Base-by-base conservation (phyloP, 1,139 yeast genomes). In the Saccharomyces hybrid region DNA sequence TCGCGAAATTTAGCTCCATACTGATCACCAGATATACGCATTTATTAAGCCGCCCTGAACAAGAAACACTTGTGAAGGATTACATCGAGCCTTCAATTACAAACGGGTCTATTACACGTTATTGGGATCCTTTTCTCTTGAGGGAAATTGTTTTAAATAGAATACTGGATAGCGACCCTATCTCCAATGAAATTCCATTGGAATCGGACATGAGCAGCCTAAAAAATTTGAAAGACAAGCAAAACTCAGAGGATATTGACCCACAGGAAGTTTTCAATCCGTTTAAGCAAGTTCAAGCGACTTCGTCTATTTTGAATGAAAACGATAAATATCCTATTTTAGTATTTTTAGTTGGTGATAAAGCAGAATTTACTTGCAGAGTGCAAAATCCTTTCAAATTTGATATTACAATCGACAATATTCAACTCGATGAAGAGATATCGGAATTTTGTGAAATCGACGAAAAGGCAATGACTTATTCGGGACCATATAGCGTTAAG, bases 301-400 rank as follows among this genome's bases (percentile, higher is more conserved):
- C 49, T 5, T 60, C 57, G 51, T 60, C 62, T 49, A 63, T 65
- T 50, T 54, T 51, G 7, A 52, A 23, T 11, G 11, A n/a, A 5
- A 31, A 23, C 4, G 63, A 61, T 3, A 58, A 61, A 26, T 16
- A 9, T 9, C 44, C 44, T 38, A 9, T 8, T 20, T 38, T 38
- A 3, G 67, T 70, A 28, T 68, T 78, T 11, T 62, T 84, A 14
- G 80, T 84, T 2, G 83, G 80, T 52, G 89, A 85, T 52, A 69
- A 75, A 11, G 77, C 78, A 32, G 82, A 79, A 59, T 71, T 86
- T 31, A 70, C 75, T 20, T 73, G 88, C 0, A 74, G 77, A 2
- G 64, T 93, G 8, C 93, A 87, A 63, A 93, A 93, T 65, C 96
- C 97, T 2, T 89, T 83, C 70, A 80, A 82, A 9, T 89, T 88